Evolutionary conservation across 495 filamentous ascomycete genomes (phyloP).

Genomic region (Talaromyces ruber): DNA sequence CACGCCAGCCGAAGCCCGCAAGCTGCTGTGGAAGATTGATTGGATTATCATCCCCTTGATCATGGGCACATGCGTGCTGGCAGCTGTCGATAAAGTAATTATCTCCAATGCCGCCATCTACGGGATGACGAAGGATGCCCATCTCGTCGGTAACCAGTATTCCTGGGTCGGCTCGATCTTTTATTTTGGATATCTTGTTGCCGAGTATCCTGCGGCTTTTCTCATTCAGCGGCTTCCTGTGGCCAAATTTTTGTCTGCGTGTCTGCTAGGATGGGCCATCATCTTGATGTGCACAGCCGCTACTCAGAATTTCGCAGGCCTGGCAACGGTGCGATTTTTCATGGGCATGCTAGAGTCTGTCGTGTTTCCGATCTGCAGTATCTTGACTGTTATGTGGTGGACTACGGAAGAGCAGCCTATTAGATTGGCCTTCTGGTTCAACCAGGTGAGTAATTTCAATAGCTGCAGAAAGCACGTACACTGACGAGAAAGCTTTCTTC

Average conservation of each 20-base stretch:
- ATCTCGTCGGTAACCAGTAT: slow-evolving; percentile 18
- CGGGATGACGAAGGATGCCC: slow-evolving; percentile 16
- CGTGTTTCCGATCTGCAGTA: slow-evolving; percentile 38
- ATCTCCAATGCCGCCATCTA: slow-evolving; percentile 24
- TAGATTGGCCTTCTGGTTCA: slow-evolving; percentile 41
- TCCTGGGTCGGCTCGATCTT: slow-evolving; percentile 17
- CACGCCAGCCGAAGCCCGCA: slow-evolving; percentile 11
- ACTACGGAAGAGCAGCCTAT: slow-evolving; percentile 41
- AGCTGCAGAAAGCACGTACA: neutral
- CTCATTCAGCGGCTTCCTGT: slow-evolving; percentile 44
- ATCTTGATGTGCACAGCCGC: slow-evolving; percentile 32
- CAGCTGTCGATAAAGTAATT: slow-evolving; percentile 26
- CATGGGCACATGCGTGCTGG: slow-evolving; percentile 19
- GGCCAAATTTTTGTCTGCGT: slow-evolving; percentile 38
- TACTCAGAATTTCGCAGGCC: slow-evolving; percentile 32
- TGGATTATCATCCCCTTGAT: slow-evolving; percentile 23
- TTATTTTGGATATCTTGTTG: slow-evolving; percentile 41
- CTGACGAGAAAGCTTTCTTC: slow-evolving; percentile 9
- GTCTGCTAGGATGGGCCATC: slow-evolving; percentile 25
- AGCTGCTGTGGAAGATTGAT: slow-evolving; percentile 26
- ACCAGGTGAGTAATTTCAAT: slow-evolving; percentile 9
- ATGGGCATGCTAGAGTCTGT: slow-evolving; percentile 42
- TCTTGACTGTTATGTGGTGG: slow-evolving; percentile 43
- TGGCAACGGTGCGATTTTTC: slow-evolving; percentile 38
- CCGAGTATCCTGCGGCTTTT: slow-evolving; percentile 43